phyloP scores from a whole-genome alignment of 1,284 basidiomycete species.

The Papiliotrema fonsecae region DNA sequence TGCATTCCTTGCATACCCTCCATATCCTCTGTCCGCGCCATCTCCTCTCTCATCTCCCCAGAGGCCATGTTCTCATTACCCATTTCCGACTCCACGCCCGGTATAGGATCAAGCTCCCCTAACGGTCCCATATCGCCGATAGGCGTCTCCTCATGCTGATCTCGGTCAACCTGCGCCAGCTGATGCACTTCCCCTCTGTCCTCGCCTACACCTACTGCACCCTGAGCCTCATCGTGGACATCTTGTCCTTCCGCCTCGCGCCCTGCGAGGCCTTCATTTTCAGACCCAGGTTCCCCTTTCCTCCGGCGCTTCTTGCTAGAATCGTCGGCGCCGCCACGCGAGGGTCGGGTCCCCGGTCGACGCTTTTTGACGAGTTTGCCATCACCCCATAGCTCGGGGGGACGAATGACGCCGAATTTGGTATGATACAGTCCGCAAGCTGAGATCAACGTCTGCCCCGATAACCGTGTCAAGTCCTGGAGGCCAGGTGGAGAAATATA shows the following conservation, averaged over 20 bases:
- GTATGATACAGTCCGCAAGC: constrained; percentile 43
- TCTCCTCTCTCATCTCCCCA: too few species aligned
- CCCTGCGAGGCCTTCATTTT: too few species aligned
- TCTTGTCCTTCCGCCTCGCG: background rate
- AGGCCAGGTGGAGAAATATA: background rate
- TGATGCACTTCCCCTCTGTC: background rate
- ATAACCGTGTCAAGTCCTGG: too few species aligned
- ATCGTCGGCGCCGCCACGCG: background rate
- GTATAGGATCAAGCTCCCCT: background rate
- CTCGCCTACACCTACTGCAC: background rate
- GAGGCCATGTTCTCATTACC: too few species aligned
- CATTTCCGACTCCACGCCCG: background rate
- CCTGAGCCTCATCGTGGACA: background rate
- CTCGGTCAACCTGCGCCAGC: background rate
- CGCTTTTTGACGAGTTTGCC: constrained; percentile 40
- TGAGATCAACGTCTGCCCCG: constrained; percentile 7
- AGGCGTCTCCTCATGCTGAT: background rate
- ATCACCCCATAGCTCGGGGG: constrained; percentile 44
- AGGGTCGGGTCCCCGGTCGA: constrained; percentile 2
- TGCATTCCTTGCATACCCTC: background rate
- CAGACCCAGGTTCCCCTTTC: too few species aligned
- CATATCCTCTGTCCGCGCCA: background rate
- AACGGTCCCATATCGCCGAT: background rate
- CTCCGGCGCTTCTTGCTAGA: background rate
- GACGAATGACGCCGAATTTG: constrained; percentile 42